phyloP scores from a whole-genome alignment of 306 rosid species.

The Vigna mungo region DNA sequence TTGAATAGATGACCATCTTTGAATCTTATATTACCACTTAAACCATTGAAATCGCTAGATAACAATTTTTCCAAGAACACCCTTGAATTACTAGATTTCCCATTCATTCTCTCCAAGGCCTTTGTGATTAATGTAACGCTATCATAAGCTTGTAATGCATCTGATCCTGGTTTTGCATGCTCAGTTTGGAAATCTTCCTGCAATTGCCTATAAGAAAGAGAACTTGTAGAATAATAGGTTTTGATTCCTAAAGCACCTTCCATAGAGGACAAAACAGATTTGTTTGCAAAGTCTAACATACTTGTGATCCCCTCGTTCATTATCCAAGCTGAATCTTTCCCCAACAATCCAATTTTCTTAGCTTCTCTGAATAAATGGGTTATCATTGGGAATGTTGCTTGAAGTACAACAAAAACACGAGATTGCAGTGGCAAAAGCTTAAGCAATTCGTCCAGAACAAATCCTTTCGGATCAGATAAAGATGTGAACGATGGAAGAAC shows the following conservation, averaged over 20 bases:
- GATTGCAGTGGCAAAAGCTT: conserved; percentile 52
- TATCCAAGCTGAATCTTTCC: conserved; percentile 62
- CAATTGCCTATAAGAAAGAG: conserved; percentile 48
- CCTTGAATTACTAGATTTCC: conserved; percentile 36
- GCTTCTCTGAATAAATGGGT: conserved; percentile 66
- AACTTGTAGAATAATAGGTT: conserved; percentile 44
- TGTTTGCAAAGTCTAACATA: conserved; percentile 43
- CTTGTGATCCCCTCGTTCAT: conserved; percentile 55
- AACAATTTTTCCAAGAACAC: conserved; percentile 40
- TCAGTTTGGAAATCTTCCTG: conserved; percentile 37
- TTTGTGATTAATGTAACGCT: conserved; percentile 49
- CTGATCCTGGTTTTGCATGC: conserved; percentile 47
- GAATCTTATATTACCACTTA: conserved; percentile 62
- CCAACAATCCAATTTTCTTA: conserved; percentile 54
- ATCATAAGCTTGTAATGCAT: conserved; percentile 69
- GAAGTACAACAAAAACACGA: conserved; percentile 66
- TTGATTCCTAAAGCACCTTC: conserved; percentile 66
- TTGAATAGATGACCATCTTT: conserved; percentile 46
- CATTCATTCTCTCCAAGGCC: conserved; percentile 48
- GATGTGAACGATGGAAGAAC: conserved; percentile 60
- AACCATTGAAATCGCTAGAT: conserved; percentile 53
- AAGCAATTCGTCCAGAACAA: conserved; percentile 55
- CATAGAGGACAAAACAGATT: conserved; percentile 52
- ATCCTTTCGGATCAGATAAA: conserved; percentile 57
- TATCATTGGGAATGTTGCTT: conserved; percentile 60